Base-by-base conservation (phyloP, 2,329 filamentous ascomycete species). In the Nemania abortiva region DNA sequence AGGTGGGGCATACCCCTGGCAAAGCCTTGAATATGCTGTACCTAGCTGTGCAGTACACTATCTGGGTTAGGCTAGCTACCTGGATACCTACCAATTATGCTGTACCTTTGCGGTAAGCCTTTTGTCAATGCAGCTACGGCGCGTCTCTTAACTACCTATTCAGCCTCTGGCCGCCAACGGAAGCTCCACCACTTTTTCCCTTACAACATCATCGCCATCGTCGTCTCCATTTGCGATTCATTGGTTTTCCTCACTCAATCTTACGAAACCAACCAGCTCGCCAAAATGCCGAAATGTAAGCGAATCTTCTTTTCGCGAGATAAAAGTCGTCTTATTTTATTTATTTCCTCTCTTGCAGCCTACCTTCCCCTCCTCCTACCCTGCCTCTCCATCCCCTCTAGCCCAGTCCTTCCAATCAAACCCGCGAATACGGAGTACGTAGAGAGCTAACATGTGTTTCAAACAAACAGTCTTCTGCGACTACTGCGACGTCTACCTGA, bases 401-500 rank as follows among this genome's bases (percentile, higher is more conserved):
- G 22, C 7, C 34, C 29, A 3, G 4, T n/a, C n/a, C n/a, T n/a
- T 6, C 29, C 11, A 15, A 47, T 45, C 37, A 6, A 53, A 49
- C n/a, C n/a, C n/a, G n/a, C n/a, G n/a, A n/a, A n/a, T n/a, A n/a
- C n/a, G n/a, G 18, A 42, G 15, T 76, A n/a, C n/a, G n/a, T 71
- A 70, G 71, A 66, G 55, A 60, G 57, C 73, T 75, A 76, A 74
- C 73, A 65, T 73, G 49, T 29, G 4, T 24, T 29, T 50, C 66
- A 37, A 47, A 6, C 52, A 59, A 18, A 65, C 79, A 93, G 91
- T 92, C 88, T 93, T 93, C 82, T 93, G 95, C 87, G 96, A 99
- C 82, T 99, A 99, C 84, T 99, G 96, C 89, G 96, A 99, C 92
- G 96, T 99, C 82, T 99, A 99, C 88, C 92, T 99, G 77, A 99